A percentile compares a stretch with the other conserved stretches of the same genome.
phyloP scores from a whole-genome alignment of 2,329 filamentous ascomycete species.

The Aureobasidium pullulans region DNA sequence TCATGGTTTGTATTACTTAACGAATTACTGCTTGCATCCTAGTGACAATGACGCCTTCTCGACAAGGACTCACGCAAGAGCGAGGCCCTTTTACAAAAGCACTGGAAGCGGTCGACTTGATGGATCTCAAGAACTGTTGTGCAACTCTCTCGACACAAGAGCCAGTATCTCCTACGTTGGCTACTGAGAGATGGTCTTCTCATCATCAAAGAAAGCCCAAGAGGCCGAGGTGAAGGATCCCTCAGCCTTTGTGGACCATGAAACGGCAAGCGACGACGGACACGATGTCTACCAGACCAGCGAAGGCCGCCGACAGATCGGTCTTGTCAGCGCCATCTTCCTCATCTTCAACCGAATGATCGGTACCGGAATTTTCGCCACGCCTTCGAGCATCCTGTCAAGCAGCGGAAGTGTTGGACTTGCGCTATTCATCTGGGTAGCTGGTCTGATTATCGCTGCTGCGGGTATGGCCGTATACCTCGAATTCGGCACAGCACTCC shows the following conservation, averaged over 20 bases:
- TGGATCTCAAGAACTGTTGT: not conserved
- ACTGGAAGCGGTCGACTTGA: not conserved
- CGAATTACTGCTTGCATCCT: slow-evolving; percentile 10
- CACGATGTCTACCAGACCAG: slow-evolving; percentile 14
- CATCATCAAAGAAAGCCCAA: not conserved
- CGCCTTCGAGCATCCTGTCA: slow-evolving; percentile 50
- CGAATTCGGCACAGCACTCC: slow-evolving; percentile 59
- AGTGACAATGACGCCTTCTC: slow-evolving; percentile 12
- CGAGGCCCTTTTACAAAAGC: slow-evolving; percentile 5
- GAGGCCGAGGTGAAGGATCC: slow-evolving; percentile 9
- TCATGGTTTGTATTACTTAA: slow-evolving; percentile 9
- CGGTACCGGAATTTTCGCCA: slow-evolving; percentile 61
- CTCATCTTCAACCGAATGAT: slow-evolving; percentile 60
- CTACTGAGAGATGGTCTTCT: not conserved
- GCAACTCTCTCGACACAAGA: not conserved
- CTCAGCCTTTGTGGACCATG: not conserved
- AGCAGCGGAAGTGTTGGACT: slow-evolving; percentile 56
- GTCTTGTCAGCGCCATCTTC: slow-evolving; percentile 48
- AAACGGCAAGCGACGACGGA: slow-evolving; percentile 9
- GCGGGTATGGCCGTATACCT: slow-evolving; percentile 59
- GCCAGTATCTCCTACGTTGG: not conserved
- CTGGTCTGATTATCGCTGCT: slow-evolving; percentile 53
- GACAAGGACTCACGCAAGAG: slow-evolving; percentile 4
- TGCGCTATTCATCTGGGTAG: slow-evolving; percentile 56
- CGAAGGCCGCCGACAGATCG: slow-evolving; percentile 37